Evolutionary conservation across 2,329 filamentous ascomycete species (phyloP), one percentile per base, ranked within the genome.

Genomic region (Ophioceras dolichostomum): DNA sequence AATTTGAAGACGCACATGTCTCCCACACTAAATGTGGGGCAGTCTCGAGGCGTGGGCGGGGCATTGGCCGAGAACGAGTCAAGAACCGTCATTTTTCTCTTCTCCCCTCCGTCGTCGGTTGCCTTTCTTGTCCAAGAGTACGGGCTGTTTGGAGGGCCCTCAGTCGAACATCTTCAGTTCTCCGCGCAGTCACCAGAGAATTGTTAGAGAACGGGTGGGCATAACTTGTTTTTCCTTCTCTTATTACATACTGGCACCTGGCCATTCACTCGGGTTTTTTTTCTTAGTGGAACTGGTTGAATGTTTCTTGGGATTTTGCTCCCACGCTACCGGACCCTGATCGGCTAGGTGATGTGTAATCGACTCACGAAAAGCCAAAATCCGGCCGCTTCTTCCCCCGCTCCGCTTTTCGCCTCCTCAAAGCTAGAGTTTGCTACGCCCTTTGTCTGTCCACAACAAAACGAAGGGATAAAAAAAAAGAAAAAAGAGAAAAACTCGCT

Each of bases 381-480:
- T 17, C 14, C 16, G 14, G 29, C 29, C 16, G 14, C 14, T 13
- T 13, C 31, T 16, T 16, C 13, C 19, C 31, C 22, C 22, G 22
- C 22, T 26, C 22, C 31, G 31, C 31, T 33, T 33, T 33, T 33
- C 19, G 31, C 31, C 31, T 33, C 31, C 22, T 12, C 12, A n/a
- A n/a, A n/a, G n/a, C n/a, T n/a, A n/a, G n/a, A n/a, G n/a, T 12
- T 26, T 12, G 7, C 12, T 12, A 12, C 22, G 22, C 22, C 22
- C 22, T 26, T 26, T 26, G 22, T 26, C 22, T 26, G 7, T 26
- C 22, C 22, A 26, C 22, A 26, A n/a, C 22, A 26, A 26, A 26
- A 12, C 22, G 8, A 26, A 26, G 7, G 7, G 8, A 7, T 26
- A 8, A 8, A 26, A 7, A 26, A 26, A 7, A 7, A 26, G 22